A percentile compares a stretch with the other conserved stretches of the same genome.
These are phyloP conservation scores for Penicillium lividum DNA, from an alignment of 495 filamentous ascomycete species.

Conservation along the genomic window DNA sequence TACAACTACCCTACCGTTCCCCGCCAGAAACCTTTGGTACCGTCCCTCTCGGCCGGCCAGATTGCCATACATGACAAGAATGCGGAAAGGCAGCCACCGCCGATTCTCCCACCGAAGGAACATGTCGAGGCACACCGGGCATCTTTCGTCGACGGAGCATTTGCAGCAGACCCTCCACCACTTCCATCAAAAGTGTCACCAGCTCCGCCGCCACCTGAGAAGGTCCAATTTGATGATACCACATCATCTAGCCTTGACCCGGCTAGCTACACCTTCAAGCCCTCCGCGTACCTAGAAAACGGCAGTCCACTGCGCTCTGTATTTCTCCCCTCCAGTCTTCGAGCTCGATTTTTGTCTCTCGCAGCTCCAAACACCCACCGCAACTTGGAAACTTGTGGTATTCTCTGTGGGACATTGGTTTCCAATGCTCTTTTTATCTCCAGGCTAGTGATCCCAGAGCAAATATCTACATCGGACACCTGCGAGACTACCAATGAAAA, in stretches of 20 bases:
- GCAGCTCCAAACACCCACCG: conserved; percentile 72
- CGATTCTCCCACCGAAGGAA: conserved; percentile 55
- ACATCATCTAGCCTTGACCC: conserved; percentile 42
- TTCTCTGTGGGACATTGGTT: conserved; percentile 86
- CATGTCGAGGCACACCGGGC: conserved; percentile 21
- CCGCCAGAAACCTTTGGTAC: conserved; percentile 39
- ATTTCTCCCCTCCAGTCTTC: conserved; percentile 78
- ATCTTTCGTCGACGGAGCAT: conserved; percentile 22
- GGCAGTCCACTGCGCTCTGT: conserved; percentile 82
- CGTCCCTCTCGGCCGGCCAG: conserved; percentile 18
- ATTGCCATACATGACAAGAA: conserved; percentile 28
- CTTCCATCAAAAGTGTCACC: conserved; percentile 33
- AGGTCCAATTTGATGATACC: conserved; percentile 36
- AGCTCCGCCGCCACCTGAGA: conserved; percentile 32
- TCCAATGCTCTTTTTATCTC: conserved; percentile 92
- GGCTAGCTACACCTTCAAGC: conserved; percentile 73
- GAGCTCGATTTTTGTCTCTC: conserved; percentile 66
- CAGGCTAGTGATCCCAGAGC: conserved; percentile 85
- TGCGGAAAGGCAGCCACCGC: conserved; percentile 38
- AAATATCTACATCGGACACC: conserved; percentile 84
- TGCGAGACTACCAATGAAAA: conserved; percentile 89
- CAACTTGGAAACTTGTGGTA: conserved; percentile 92
- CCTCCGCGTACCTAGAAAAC: conserved; percentile 84
- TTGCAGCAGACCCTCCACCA: conserved; percentile 17
- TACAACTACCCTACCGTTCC: conserved; percentile 60